phyloP scores from a whole-genome alignment of 805 yeast genomes.

The Wickerhamomyces bovis region DNA sequence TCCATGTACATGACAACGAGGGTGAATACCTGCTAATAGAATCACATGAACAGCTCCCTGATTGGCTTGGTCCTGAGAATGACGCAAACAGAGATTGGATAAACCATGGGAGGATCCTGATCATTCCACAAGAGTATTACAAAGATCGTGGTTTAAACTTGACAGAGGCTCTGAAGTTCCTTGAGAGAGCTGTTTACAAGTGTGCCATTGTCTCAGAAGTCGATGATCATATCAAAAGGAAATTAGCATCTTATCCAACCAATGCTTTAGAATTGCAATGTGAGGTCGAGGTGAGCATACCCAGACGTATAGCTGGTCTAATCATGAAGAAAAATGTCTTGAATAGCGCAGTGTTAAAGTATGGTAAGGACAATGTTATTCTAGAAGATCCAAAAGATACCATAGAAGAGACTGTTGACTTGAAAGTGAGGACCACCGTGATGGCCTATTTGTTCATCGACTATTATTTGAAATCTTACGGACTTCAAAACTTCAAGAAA shows the following conservation, averaged over 20 bases:
- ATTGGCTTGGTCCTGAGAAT: conserved; percentile 40
- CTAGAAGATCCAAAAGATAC: neutral
- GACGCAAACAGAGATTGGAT: conserved; percentile 51
- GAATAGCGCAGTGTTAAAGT: conserved; percentile 5
- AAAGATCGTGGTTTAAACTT: conserved; percentile 29
- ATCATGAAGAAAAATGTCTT: conserved; percentile 10
- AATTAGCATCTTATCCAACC: conserved; percentile 24
- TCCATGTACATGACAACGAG: conserved; percentile 45
- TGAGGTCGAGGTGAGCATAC: conserved; percentile 8
- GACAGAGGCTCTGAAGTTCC: conserved; percentile 35
- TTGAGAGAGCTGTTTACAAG: conserved; percentile 32
- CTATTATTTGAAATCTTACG: conserved; percentile 6
- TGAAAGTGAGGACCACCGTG: conserved; percentile 18
- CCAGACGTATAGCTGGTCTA: conserved; percentile 15
- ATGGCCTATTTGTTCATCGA: conserved; percentile 14
- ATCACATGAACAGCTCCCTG: conserved; percentile 39
- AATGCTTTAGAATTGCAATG: conserved; percentile 23
- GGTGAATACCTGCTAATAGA: conserved; percentile 52
- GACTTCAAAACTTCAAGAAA: neutral
- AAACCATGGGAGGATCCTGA: conserved; percentile 32
- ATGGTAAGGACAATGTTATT: conserved; percentile 6
- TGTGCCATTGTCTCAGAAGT: conserved; percentile 24
- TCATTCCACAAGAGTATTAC: conserved; percentile 35
- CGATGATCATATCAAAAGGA: conserved; percentile 14
- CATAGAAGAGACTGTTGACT: conserved; percentile 7